Percentiles rank a stretch among this genome's conserved stretches.
phyloP scores from a whole-genome alignment of 306 rosid species.

The Glycine tomentella region DNA sequence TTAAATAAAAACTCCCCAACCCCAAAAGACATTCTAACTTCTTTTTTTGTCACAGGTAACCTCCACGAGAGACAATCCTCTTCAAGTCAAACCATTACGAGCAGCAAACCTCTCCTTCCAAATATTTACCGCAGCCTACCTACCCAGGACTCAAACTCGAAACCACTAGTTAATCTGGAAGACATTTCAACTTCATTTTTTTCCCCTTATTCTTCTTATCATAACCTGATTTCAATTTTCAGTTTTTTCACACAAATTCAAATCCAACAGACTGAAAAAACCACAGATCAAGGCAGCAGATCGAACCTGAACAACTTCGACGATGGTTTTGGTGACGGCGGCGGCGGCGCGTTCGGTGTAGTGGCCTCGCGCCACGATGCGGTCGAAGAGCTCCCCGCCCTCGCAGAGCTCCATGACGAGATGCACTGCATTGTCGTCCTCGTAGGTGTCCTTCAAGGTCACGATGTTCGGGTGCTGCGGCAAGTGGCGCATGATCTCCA shows the following conservation, averaged over 20 bases:
- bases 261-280: too few species aligned
- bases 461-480: constrained; percentile 78
- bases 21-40: background rate
- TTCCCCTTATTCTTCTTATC: too few species aligned
- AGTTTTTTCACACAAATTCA: too few species aligned
- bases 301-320: constrained; percentile 72
- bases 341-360: constrained; percentile 98
- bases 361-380: constrained; percentile 93
- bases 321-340: constrained; percentile 72
- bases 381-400: constrained; percentile 93
- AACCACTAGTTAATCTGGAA: too few species aligned
- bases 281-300: background rate
- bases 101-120: too few species aligned
- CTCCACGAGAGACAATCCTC: background rate
- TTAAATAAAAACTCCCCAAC: background rate
- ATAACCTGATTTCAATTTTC: too few species aligned
- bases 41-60: background rate
- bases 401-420: constrained; percentile 98
- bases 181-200: too few species aligned
- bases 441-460: constrained; percentile 78
- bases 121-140: too few species aligned
- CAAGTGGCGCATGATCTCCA: constrained; percentile 86
- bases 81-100: background rate
- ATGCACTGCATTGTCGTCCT: constrained; percentile 87
- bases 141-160: too few species aligned